These are phyloP conservation scores for Coemansia sp. DNA, from an alignment of 192 early-diverging fungal genomes.

Conservation along the genomic window DNA sequence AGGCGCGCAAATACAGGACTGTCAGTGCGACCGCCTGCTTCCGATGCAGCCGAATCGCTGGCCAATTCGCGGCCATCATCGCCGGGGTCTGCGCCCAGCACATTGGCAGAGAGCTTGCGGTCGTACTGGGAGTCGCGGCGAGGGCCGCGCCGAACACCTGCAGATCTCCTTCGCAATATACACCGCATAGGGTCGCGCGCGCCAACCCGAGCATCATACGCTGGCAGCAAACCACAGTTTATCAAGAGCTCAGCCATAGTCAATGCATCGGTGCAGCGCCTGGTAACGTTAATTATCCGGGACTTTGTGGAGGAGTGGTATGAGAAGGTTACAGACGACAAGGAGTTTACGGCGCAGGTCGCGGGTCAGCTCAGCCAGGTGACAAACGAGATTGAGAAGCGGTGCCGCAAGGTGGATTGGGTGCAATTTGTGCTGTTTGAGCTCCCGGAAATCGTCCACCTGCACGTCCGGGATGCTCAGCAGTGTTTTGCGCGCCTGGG, in stretches of 20 bases:
- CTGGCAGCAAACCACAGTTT: constrained; percentile 6
- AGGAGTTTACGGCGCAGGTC: constrained; percentile 35
- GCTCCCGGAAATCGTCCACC: constrained; percentile 38
- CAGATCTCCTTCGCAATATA: constrained; percentile 31
- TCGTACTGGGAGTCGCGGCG: constrained; percentile 47
- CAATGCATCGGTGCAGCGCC: constrained; percentile 25
- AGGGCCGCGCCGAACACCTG: constrained; percentile 10
- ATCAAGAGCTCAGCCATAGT: constrained; percentile 19
- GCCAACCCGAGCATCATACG: background rate
- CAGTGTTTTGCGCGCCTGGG: constrained; percentile 44
- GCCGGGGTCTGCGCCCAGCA: constrained; percentile 39
- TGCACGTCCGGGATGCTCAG: constrained; percentile 42
- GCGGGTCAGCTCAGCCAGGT: constrained; percentile 30
- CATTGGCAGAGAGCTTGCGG: constrained; percentile 42
- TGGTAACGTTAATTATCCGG: constrained; percentile 31
- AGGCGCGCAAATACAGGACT: background rate
- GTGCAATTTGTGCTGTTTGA: constrained; percentile 43
- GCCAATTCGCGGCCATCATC: constrained; percentile 31
- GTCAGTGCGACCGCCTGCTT: background rate
- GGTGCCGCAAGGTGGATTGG: constrained; percentile 40
- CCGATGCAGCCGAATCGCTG: constrained; percentile 4
- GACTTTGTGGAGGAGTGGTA: constrained; percentile 52
- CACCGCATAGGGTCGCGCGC: constrained; percentile 13
- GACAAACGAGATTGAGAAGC: constrained; percentile 33
- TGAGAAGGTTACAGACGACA: constrained; percentile 43